Conservation (phyloP, 345 rosid species). For the Physaria fendleri region DNA sequence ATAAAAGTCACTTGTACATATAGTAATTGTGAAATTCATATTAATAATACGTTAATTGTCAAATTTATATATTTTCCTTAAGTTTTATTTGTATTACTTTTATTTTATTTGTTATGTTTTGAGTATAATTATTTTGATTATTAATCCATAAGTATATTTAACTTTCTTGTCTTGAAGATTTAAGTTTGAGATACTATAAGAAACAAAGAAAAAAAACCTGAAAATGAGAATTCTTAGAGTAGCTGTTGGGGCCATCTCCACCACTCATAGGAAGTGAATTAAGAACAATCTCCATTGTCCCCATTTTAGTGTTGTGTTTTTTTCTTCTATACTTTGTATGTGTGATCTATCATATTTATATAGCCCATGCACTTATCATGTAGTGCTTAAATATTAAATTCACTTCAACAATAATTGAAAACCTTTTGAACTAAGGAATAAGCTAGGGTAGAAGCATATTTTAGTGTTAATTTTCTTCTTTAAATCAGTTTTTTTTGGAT, state of each 20-base stretch:
- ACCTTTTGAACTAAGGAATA: not conserved
- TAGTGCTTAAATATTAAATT: conserved; percentile 7
- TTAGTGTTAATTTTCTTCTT: not conserved
- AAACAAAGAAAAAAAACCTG: conserved; percentile 36
- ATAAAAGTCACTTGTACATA: no score
- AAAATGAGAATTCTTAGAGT: conserved; percentile 40
- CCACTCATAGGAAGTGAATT: conserved; percentile 40
- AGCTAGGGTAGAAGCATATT: not conserved
- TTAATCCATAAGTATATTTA: no score
- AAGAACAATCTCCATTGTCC: conserved; percentile 20
- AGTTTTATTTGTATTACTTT: no score
- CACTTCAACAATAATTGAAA: conserved; percentile 1
- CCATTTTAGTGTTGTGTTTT: conserved; percentile 3
- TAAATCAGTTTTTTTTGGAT: not conserved
- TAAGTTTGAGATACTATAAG: not conserved
- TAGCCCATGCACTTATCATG: conserved; percentile 6
- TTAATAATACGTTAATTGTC: no score
- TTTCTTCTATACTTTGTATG: conserved; percentile 7
- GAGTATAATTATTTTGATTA: no score
- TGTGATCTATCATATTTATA: conserved; percentile 19
- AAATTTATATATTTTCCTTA: no score
- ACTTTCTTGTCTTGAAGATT: no score
- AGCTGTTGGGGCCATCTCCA: conserved; percentile 50
- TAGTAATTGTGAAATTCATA: no score
- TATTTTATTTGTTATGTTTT: no score